Base-by-base conservation (phyloP, 768 basidiomycete genomes). In the Mycena latifolia region DNA sequence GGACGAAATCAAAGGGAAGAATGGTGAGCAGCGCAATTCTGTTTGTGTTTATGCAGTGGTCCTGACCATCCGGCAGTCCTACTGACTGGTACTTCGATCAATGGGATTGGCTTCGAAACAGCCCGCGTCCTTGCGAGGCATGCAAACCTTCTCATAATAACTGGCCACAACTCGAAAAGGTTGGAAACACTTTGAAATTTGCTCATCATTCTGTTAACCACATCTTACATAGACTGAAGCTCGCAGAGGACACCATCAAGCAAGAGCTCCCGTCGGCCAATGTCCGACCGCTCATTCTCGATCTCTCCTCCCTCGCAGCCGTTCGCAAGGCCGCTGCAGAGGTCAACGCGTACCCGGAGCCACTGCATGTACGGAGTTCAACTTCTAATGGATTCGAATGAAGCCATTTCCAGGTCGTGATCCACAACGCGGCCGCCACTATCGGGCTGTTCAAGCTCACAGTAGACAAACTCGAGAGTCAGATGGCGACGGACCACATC, bases 61-160 rank as follows among this genome's bases (percentile, higher is more conserved):
- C 24, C 46, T 27, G 2, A 14, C 22, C 2, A 22, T 27, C 25
- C 31, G 15, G 2, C 33, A 60, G 64, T 60, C 15, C 31, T 59
- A n/a, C 31, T 60, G 27, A 66, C 53, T 10, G 64, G 59, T 0
- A 66, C 64, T 11, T 60, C 64, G 4, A 37, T 59, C 28, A 53
- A 46, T 24, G 56, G 64, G 46, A 46, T 50, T 33, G 61, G 46
- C 10, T 64, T 57, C 39, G 63, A 64, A 28, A 64, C 55, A 4
- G 63, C 55, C 27, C 55, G n/a, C 25, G 55, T 25, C 15, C 37
- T 64, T n/a, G 63, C 63, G 5, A 56, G 58, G 29, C 37, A 64
- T 35, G 63, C 63, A 4, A 52, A 48, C 12, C 29, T 58, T 27
- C 24, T 57, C 15, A 35, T 58, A 24, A 64, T 64, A 12, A 58